Evolutionary conservation across 306 rosid genomes (phyloP), one percentile per base, ranked within the genome.

Genomic region (Quercus gilva): DNA sequence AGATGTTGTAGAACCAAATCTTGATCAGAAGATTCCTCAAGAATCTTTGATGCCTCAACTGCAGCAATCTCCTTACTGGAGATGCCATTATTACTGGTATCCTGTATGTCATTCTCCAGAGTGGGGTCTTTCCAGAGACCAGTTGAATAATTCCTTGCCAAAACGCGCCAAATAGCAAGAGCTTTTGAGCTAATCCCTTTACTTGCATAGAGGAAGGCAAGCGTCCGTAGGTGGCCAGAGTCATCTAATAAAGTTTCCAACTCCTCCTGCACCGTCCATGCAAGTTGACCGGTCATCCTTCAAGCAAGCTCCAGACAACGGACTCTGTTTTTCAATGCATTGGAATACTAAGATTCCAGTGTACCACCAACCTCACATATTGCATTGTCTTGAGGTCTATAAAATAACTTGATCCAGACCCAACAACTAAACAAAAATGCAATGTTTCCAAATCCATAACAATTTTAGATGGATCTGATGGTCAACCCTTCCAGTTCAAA

Each of bases 131-230:
- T 95, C 96, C 93, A 90, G 52, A 90, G 91, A 74, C 95, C 87
- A 10, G 97, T 90, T 60, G 94, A 72, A 85, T 88, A 95, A 74
- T 85, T 92, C 89, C 97, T 92, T 58, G 97, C 99, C 75, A 92
- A 86, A 75, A 93, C 78, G 83, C 89, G 96, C 99, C 99, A 95
- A 72, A 92, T 89, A 37, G 89, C 87, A 71, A 95, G 94, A 51
- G 99, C 98, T 84, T 92, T 89, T 26, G 99, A 85, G 89, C 94
- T 92, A 89, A 92, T 91, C 83, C 96, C 97, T 86, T 92, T 92
- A 87, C 96, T 95, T 31, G 99, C 94, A 74, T 86, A 91, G 33
- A 95, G 90, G 88, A 95, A 95, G 79, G 99, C 99, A 79, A 95
- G 99, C 6, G 99, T 91, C 21, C 97, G 90, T 74, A 91, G 86